Conservation (phyloP, 805 yeast species). For the Kodamaea restingae region DNA sequence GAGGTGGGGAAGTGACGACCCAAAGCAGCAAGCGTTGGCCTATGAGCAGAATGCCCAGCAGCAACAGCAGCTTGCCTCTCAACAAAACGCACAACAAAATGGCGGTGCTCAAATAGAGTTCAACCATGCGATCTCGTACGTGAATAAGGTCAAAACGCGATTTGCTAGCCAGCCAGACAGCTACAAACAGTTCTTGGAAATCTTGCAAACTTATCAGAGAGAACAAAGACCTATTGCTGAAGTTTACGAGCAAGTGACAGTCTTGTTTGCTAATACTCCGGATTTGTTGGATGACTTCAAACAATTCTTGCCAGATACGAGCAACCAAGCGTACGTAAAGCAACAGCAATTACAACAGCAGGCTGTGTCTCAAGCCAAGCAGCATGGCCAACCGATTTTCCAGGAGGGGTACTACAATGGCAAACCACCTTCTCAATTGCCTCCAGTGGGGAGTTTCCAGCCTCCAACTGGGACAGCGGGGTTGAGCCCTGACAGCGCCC, state of each 20-base stretch:
- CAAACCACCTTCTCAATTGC: constrained; percentile 51
- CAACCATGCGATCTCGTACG: constrained; percentile 95
- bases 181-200: constrained; percentile 90
- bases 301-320: constrained; percentile 86
- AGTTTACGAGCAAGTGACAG: constrained; percentile 90
- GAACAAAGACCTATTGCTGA: constrained; percentile 94
- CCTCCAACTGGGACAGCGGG: constrained; percentile 47
- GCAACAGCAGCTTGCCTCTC: constrained; percentile 11
- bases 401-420: constrained; percentile 21
- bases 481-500: constrained; percentile 18
- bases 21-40: constrained; percentile 3
- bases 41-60: constrained; percentile 2
- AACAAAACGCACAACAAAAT: constrained; percentile 22
- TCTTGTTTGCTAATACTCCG: constrained; percentile 86
- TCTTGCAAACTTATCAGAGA: constrained; percentile 91
- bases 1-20: constrained; percentile 24
- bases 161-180: constrained; percentile 93
- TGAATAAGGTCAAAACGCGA: constrained; percentile 91
- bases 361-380: constrained; percentile 8
- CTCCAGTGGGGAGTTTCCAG: constrained; percentile 87
- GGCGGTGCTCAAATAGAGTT: constrained; percentile 82
- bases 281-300: constrained; percentile 93
- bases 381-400: constrained; percentile 13
- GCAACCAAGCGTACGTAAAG: constrained; percentile 33
- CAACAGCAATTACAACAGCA: constrained; percentile 16